These are phyloP conservation scores for Ascochyta clinopodiicola DNA, from an alignment of 2,329 filamentous ascomycete genomes.

Conservation along the genomic window DNA sequence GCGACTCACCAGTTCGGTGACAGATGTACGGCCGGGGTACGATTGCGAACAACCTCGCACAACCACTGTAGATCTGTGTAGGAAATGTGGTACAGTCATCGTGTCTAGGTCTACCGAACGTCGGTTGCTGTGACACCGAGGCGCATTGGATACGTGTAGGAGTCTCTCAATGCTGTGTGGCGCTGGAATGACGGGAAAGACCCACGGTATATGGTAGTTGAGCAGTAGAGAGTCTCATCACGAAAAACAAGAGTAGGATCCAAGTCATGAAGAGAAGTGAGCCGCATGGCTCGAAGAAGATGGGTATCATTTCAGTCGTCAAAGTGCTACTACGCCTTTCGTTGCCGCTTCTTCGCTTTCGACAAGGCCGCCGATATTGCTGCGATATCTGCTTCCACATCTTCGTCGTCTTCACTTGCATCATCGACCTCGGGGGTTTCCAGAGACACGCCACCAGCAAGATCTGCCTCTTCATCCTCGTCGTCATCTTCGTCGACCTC, in stretches of 20 bases:
- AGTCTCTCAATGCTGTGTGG: too few relatives aligned
- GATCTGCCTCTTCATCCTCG: slow-evolving; percentile 26
- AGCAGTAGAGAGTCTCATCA: not conserved
- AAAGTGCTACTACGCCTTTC: slow-evolving; percentile 24
- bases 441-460: slow-evolving; percentile 21
- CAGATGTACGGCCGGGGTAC: slow-evolving; percentile 18
- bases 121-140: not conserved
- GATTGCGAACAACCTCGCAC: slow-evolving; percentile 18
- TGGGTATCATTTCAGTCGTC: slow-evolving; percentile 41
- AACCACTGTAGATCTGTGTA: not conserved
- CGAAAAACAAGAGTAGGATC: not conserved
- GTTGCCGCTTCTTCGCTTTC: slow-evolving; percentile 44
- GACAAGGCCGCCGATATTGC: slow-evolving; percentile 44
- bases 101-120: not conserved
- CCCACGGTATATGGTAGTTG: too few relatives aligned
- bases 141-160: not conserved
- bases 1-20: not conserved
- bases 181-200: too few relatives aligned
- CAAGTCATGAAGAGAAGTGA: not conserved
- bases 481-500: slow-evolving; percentile 31
- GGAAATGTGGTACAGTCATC: not conserved
- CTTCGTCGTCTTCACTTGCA: slow-evolving; percentile 38
- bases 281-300: slow-evolving; percentile 11
- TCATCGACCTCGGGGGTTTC: slow-evolving; percentile 22
- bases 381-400: slow-evolving; percentile 42